Conservation (phyloP, 331 rosid genomes). For the Dryas integrifolia region DNA sequence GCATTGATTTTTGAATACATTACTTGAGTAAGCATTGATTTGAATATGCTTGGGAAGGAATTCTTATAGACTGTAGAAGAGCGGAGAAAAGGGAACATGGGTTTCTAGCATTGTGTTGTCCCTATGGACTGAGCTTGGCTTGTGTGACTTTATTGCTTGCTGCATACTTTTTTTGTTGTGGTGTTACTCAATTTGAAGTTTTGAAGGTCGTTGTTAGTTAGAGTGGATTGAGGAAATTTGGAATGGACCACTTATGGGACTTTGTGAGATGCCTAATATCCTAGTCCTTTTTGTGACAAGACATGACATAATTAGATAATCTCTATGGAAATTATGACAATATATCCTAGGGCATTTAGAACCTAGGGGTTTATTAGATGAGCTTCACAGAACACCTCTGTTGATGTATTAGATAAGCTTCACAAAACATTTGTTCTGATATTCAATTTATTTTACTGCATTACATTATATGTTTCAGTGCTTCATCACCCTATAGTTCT, state of each 20-base stretch:
- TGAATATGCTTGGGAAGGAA: background rate
- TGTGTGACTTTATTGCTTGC: conserved; percentile 1
- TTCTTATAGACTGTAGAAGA: background rate
- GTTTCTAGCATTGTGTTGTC: no score
- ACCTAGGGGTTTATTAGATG: background rate
- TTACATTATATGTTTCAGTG: background rate
- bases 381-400: background rate
- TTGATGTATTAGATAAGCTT: background rate
- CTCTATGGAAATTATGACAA: background rate
- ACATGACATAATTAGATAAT: background rate
- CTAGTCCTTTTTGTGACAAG: background rate
- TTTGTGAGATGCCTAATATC: background rate
- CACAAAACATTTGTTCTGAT: background rate
- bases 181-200: background rate
- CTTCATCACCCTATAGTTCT: background rate
- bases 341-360: background rate
- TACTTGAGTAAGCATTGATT: background rate
- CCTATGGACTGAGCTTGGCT: background rate
- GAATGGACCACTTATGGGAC: background rate
- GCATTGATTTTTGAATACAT: background rate
- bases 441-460: background rate
- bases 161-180: background rate
- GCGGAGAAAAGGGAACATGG: background rate
- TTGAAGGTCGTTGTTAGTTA: background rate
- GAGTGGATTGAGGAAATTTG: background rate